A percentile compares a stretch with the other conserved stretches of the same genome.
phyloP scores from a whole-genome alignment of 345 rosid species.

The Triadica sebifera region DNA sequence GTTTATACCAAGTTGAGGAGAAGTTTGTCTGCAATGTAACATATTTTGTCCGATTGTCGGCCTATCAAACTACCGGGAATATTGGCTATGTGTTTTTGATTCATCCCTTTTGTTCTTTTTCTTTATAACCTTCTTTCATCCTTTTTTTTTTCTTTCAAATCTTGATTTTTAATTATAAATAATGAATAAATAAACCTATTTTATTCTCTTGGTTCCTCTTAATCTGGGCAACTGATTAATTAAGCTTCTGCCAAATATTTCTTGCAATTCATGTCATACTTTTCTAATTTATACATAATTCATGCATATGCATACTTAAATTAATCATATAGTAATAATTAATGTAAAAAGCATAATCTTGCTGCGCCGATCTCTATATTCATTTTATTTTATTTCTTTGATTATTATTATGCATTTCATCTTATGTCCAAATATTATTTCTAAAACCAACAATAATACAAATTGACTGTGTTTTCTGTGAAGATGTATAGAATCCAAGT shows the following conservation, averaged over 20 bases:
- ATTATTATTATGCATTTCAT: neutral
- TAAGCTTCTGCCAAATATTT: neutral
- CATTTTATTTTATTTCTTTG: no score
- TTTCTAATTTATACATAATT: neutral
- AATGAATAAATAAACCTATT: neutral
- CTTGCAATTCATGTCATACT: neutral
- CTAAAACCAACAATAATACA: neutral
- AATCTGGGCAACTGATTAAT: neutral
- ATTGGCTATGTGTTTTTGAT: conserved; percentile 24
- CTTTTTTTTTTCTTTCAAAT: neutral
- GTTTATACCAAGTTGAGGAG: conserved; percentile 4
- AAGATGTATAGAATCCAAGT: neutral
- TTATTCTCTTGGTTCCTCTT: conserved; percentile 12
- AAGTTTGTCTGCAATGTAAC: conserved; percentile 23
- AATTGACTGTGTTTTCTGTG: neutral
- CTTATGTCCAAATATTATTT: no score
- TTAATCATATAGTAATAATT: no score
- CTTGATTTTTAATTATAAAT: neutral
- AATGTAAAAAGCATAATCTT: no score
- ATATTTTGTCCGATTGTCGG: conserved; percentile 45
- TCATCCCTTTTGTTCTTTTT: neutral
- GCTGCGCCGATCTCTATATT: no score
- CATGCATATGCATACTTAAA: neutral
- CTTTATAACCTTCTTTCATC: neutral
- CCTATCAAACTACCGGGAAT: conserved; percentile 50